These are phyloP conservation scores for Aristolochia californica DNA, from an alignment of 164 flowering plant genomes.

Conservation along the genomic window DNA sequence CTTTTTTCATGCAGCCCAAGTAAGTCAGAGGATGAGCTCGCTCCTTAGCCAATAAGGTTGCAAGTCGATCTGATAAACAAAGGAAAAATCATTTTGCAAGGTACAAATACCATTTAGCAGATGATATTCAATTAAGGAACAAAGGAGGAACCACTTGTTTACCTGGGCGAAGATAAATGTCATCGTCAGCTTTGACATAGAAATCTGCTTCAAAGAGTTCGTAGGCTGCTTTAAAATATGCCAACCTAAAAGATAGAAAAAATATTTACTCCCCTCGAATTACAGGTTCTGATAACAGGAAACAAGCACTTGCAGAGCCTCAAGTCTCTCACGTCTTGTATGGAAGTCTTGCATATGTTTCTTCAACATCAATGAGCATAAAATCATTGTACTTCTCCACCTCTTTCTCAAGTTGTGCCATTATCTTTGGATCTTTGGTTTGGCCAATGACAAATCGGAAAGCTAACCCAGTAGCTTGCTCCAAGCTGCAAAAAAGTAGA, in stretches of 20 bases:
- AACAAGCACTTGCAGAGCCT: constrained; percentile 1
- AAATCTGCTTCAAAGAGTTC: constrained; percentile 58
- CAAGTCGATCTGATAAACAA: constrained; percentile 50
- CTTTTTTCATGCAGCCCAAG: constrained; percentile 86
- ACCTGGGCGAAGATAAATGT: constrained; percentile 67
- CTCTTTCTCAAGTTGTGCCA: constrained; percentile 43
- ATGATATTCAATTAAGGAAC: no score
- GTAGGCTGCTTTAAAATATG: constrained; percentile 67
- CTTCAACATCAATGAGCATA: constrained; percentile 48
- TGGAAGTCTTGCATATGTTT: constrained; percentile 37
- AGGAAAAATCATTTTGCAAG: constrained; percentile 2
- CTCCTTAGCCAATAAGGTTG: constrained; percentile 66
- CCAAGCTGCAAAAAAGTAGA: constrained; percentile 29
- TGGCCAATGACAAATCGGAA: constrained; percentile 59
- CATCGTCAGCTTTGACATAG: constrained; percentile 75
- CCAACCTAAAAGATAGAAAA: constrained; percentile 34
- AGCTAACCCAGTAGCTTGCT: constrained; percentile 58
- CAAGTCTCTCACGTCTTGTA: constrained; percentile 47
- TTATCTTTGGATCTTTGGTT: constrained; percentile 34
- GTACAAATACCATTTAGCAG: no score
- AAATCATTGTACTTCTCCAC: constrained; percentile 53
- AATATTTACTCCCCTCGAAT: not conserved
- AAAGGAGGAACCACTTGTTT: not conserved
- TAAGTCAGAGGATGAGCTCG: constrained; percentile 43
- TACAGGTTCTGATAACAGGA: not conserved